Base-by-base conservation (phyloP, 2,329 filamentous ascomycete genomes). In the Diaporthe humulicola region DNA sequence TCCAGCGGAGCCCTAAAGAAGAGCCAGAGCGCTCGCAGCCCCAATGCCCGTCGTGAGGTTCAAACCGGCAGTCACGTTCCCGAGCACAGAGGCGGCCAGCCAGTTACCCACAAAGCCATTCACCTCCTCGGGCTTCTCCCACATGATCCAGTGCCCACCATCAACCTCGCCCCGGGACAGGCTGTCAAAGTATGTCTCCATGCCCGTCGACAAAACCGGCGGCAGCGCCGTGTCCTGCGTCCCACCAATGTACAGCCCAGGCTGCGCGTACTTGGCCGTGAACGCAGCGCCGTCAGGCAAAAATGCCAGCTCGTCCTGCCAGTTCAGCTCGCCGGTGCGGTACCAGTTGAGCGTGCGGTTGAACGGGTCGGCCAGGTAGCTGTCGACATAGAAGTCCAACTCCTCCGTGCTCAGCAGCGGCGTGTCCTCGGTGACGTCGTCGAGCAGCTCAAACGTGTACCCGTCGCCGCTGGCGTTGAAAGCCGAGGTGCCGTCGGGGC, bases 311-410 rank as follows among this genome's bases (percentile, higher is more conserved):
- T 98, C 96, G 76, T 98, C 94, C 54, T 94, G 89, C 81, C 88
- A 93, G 83, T 98, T 98, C 76, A 93, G 84, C 81, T 90, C 86
- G n/a, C 90, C 87, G 2, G 90, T 93, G 54, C 95, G 92, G 85
- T 99, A 98, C 94, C 95, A 98, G 84, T 96, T 97, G 75, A 95
- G 86, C 19, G 95, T 94, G 0, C 95, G 95, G 78, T 92, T 90
- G 77, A 98, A 83, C 54, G 95, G 95, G 80, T 92, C 89, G 52
- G 89, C 88, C 22, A 86, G 84, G 83, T 92, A 98, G 84, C 95
- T 88, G 36, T 90, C 84, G n/a, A 90, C 91, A 83, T 98, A 98
- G 84, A 92, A 94, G 73, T 95, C 92, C 61, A 96, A 83, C 84
- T 96, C 93, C 81, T 93, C 91, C 42, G 90, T 87, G 75, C 86